Evolutionary conservation across 2,329 filamentous ascomycete genomes (phyloP), one percentile per base, ranked within the genome.

Genomic region (Talaromyces funiculosus): DNA sequence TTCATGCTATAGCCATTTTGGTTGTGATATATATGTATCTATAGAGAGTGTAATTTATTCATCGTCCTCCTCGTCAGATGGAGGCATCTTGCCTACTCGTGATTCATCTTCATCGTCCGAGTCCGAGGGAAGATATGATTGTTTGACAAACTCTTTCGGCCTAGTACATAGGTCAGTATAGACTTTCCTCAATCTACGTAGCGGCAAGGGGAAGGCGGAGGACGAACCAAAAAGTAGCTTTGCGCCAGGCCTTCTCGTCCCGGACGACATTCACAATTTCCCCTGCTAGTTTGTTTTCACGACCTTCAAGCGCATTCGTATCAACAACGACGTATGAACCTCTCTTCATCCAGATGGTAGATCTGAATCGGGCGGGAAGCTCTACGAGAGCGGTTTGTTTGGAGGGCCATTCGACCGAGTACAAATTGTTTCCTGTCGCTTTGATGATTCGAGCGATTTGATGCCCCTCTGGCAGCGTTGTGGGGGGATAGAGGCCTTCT

Each of bases 201-300:
- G 31, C 4, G 12, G 4, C 31, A 33, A 33, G 31, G 31, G 9
- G 1, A 33, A 33, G 24, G 8, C 14, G n/a, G 22, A 42, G 26
- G 29, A 73, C 79, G 58, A 69, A 93, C 94, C 94, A 97, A 73
- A 93, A 99, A 9, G 80, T 69, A 78, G 89, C 86, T 77, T 96
- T 96, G 69, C 92, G 85, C 94, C 94, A 99, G 45, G 82, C 81
- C 77, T 90, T 95, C 78, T 97, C 92, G 69, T 97, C 91, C 38
- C 90, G 82, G 38, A 97, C 92, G 37, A 97, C 86, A 70, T 97
- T 97, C 66, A 96, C 82, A 68, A 99, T 97, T 74, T 96, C 90
- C 14, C 93, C 94, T 57, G 84, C 82, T 12, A 96, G 84, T 73
- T 91, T 92, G 68, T 91, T 91, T 47, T 88, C 87, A 56, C 86